A percentile compares a stretch with the other conserved stretches of the same genome.
Conservation (phyloP, 805 yeast species). For the Yamadazyma phyllophila region DNA sequence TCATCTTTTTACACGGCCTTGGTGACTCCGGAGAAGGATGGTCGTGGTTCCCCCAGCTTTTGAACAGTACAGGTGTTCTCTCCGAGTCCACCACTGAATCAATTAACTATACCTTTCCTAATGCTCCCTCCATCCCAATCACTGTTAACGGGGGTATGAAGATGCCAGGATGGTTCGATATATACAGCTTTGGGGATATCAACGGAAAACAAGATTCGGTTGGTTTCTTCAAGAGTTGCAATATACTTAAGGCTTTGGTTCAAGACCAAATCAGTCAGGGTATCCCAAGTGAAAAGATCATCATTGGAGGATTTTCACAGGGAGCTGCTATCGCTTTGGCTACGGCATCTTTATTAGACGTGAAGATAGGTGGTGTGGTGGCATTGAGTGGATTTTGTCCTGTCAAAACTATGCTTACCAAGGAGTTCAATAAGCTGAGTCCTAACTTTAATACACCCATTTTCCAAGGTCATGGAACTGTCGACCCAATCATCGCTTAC, state of each 20-base stretch:
- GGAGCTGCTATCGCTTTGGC: slow-evolving; percentile 84
- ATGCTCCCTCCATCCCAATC: slow-evolving; percentile 76
- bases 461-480: slow-evolving; percentile 85
- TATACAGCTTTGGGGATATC: slow-evolving; percentile 52
- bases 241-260: slow-evolving; percentile 44
- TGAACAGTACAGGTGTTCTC: slow-evolving; percentile 45
- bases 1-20: slow-evolving; percentile 82
- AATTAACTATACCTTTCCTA: slow-evolving; percentile 79
- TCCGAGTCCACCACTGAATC: slow-evolving; percentile 39
- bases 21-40: slow-evolving; percentile 93
- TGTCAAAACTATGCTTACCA: slow-evolving; percentile 17
- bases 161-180: slow-evolving; percentile 90
- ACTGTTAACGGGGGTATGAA: slow-evolving; percentile 61
- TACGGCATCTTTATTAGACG: slow-evolving; percentile 49
- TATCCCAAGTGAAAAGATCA: slow-evolving; percentile 60
- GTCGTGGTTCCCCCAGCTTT: slow-evolving; percentile 72
- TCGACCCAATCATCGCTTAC: slow-evolving; percentile 62
- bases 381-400: slow-evolving; percentile 75
- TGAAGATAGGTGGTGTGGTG: slow-evolving; percentile 74
- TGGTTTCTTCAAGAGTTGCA: slow-evolving; percentile 54
- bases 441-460: slow-evolving; percentile 65
- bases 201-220: slow-evolving; percentile 47
- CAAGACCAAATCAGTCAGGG: slow-evolving; percentile 53
- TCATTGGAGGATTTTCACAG: slow-evolving; percentile 96
- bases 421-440: slow-evolving; percentile 19